Percentiles rank a stretch among this genome's conserved stretches.
Evolutionary conservation across 1,284 basidiomycete genomes (phyloP).

Genomic region (Marasmius sp.): DNA sequence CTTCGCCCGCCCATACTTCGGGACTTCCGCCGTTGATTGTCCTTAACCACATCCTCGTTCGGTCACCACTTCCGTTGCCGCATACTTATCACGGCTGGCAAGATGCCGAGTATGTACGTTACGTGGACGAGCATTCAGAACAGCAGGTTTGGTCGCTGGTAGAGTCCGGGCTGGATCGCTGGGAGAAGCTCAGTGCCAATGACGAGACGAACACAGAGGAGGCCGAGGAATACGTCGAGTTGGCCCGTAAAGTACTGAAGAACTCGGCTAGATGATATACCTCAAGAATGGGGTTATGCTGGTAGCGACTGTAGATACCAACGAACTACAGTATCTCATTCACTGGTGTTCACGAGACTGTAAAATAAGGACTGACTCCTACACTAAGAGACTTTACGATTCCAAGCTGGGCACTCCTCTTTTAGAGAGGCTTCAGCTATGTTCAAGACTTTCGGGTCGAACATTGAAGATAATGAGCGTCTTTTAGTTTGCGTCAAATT

Average conservation of each 20-base stretch:
- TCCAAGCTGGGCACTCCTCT: too few relatives aligned
- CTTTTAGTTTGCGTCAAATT: too few relatives aligned
- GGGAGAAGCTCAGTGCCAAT: conserved; percentile 66
- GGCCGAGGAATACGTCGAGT: conserved; percentile 56
- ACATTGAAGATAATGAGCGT: too few relatives aligned
- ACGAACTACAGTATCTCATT: too few relatives aligned
- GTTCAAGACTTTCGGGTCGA: too few relatives aligned
- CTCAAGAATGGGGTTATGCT: too few relatives aligned
- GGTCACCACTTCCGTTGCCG: conserved; percentile 81
- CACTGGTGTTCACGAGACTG: too few relatives aligned
- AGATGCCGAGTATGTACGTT: conserved; percentile 88
- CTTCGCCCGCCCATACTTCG: conserved; percentile 62
- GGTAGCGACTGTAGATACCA: too few relatives aligned
- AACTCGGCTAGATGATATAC: conserved; percentile 14
- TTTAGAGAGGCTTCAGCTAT: too few relatives aligned
- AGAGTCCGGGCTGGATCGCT: conserved; percentile 67
- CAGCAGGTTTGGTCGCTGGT: conserved; percentile 72
- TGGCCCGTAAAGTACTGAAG: conserved; percentile 62
- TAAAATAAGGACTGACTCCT: too few relatives aligned
- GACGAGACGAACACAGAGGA: conserved; percentile 43
- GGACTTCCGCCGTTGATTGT: conserved; percentile 83
- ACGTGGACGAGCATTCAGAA: conserved; percentile 79
- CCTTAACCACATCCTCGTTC: conserved; percentile 89
- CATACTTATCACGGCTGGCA: conserved; percentile 90
- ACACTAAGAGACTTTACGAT: too few relatives aligned